Evolutionary conservation across 139 green algal species (phyloP).

Genomic region (Parachlorella kessleri): DNA sequence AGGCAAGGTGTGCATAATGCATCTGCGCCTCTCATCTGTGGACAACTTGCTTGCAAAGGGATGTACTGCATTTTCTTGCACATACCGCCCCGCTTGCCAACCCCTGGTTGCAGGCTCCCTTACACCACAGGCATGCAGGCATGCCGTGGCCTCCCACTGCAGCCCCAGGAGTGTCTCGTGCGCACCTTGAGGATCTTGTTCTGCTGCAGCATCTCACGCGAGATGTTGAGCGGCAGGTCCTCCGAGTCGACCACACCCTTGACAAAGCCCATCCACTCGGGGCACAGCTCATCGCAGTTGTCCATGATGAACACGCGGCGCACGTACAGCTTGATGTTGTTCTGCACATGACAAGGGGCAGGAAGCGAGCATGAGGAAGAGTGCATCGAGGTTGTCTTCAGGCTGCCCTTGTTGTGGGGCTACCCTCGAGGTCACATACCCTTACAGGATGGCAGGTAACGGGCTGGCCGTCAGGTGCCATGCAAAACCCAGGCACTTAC

Average conservation of each 20-base stretch:
- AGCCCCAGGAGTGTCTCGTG: no score
- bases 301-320: constrained; percentile 99
- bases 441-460: no score
- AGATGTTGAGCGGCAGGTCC: constrained; percentile 99
- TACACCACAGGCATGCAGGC: no score
- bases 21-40: no score
- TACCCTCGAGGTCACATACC: no score
- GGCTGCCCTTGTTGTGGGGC: no score
- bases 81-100: not conserved
- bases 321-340: constrained; percentile 90
- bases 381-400: no score
- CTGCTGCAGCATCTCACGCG: constrained; percentile 99
- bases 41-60: no score
- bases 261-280: constrained; percentile 95
- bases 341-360: not conserved
- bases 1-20: no score
- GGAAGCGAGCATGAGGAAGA: not conserved
- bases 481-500: no score
- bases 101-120: not conserved
- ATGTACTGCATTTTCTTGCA: not conserved
- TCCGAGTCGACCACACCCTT: constrained; percentile 98
- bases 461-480: no score
- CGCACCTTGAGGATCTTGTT: constrained; percentile 99
- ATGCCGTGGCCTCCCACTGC: no score
- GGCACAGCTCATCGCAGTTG: constrained; percentile 99